Evolutionary conservation across 108 stramenopile species (phyloP), one percentile per base, ranked within the genome.

Genomic region (Cyclotella baltica): DNA sequence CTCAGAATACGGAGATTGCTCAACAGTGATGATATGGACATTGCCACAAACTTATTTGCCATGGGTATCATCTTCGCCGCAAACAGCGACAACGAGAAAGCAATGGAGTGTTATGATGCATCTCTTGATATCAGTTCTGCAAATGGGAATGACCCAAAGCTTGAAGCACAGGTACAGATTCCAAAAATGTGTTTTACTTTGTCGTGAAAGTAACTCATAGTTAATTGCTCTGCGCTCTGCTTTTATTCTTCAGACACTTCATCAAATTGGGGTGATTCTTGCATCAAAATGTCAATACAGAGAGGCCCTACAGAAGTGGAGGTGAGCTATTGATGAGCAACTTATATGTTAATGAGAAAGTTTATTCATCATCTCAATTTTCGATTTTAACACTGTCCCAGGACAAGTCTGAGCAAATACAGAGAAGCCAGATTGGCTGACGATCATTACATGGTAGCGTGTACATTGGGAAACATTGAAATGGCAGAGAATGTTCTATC

Each of bases 381-480:
- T 25, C 20, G 25, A 25, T 25, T 55, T 3, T 55, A 2, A 25
- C 10, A 10, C 23, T 25, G 25, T 3, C 25, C 10, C 25, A 68
- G 73, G 75, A 78, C 72, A 35, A 78, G 79, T 16, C 61, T 88
- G 13, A 67, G 67, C 56, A 78, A 81, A 30, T 86, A 85, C 57
- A 62, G 83, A 67, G 83, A 86, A 13, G 75, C 83, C 46, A 84
- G 87, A 13, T 61, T 88, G n/a, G 31, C 28, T n/a, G 85, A 88
- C 43, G 85, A 88, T 51, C 70, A 88, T 31, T 78, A 85, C 66
- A 67, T 86, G 77, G 80, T 88, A 2, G 85, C 87, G 30, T 75
- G 80, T 52, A 88, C 87, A 9, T 52, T 88, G 27, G 84, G 84
- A 4, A 88, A 88, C 53, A 88, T 88, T 37, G 83, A 84, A 55